These are phyloP conservation scores for Talaromyces adpressus DNA, from an alignment of 495 filamentous ascomycete genomes.

Conservation along the genomic window DNA sequence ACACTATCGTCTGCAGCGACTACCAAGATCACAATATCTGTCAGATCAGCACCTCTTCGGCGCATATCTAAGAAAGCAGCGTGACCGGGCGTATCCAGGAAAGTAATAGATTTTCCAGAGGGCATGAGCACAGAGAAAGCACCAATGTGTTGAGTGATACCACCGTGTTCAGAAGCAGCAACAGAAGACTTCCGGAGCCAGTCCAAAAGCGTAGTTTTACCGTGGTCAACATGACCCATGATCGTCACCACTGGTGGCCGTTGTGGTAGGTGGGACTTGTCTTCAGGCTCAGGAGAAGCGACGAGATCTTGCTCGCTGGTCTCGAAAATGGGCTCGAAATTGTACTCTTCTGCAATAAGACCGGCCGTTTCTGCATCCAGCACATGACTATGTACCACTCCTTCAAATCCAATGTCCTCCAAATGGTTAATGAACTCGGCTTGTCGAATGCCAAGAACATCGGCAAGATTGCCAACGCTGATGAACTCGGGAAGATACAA, in stretches of 20 bases:
- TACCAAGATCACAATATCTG: conserved; percentile 93
- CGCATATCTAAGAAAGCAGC: conserved; percentile 95
- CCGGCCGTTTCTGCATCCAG: conserved; percentile 87
- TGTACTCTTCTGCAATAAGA: conserved; percentile 85
- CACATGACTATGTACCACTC: conserved; percentile 69
- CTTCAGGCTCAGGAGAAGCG: conserved; percentile 60
- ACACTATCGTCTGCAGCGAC: conserved; percentile 97
- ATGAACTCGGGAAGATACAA: conserved; percentile 88
- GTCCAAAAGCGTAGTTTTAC: conserved; percentile 94
- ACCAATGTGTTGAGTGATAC: conserved; percentile 98
- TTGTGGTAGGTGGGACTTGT: conserved; percentile 59
- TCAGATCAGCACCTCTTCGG: conserved; percentile 89
- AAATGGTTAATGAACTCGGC: conserved; percentile 70
- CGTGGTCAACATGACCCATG: conserved; percentile 99
- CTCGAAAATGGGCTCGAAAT: conserved; percentile 85
- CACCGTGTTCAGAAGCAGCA: conserved; percentile 84
- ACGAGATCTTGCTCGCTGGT: conserved; percentile 60
- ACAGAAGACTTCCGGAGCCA: conserved; percentile 90
- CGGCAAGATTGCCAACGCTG: conserved; percentile 76
- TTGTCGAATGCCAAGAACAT: conserved; percentile 62
- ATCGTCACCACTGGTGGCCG: conserved; percentile 96
- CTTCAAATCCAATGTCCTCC: conserved; percentile 74
- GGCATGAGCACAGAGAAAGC: conserved; percentile 92
- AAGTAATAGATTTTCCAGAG: conserved; percentile 82
- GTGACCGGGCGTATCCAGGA: conserved; percentile 96